Base-by-base conservation (phyloP, 106 monocot species). In the Acanthochlamys bracteata region DNA sequence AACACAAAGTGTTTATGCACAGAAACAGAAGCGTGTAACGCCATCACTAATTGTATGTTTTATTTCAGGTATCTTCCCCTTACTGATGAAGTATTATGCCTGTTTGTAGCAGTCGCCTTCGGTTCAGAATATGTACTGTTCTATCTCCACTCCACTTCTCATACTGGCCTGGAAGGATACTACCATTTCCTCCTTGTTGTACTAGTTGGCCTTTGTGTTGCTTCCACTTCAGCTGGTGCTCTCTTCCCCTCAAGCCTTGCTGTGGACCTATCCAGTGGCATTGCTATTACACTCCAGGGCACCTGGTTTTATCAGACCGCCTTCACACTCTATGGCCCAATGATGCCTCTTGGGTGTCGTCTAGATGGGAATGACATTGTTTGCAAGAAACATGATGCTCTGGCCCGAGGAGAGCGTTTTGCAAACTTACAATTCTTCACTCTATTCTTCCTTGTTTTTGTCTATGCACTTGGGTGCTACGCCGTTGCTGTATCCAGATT, bases 251-350 rank as follows among this genome's bases (percentile, higher is more conserved):
- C 70, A 3, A 88, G 82, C 69, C 74, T 98, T 21, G 59, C 78
- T 0, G 82, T 77, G 0, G 96, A 98, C 67, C 66, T 92, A 14
- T 59, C 73, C 40, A 76, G 63, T 20, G 78, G 88, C 25, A 55
- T 83, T 25, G 60, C 73, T 39, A 71, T 98, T 49, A 81, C 96
- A n/a, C 83, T 98, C 6, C 96, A 98, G 60, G 96, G 96, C 53
- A 82, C 91, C 40, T 98, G 96, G 96, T 98, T 98, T 80, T 98
- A 98, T 74, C 96, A 98, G 75, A 98, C 96, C 0, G 96, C 96
- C 10, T 98, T 98, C 76, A 88, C 85, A 11, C 91, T 98, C 57
- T 98, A 98, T 40, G 96, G 96, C 9, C 83, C 85, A 21, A 85
- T 88, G 91, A 85, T 98, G 88, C 96, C 96, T 1, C 25, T 55